Conservation (phyloP, 2,329 filamentous ascomycete species). For the Coleophoma cylindrospora region DNA sequence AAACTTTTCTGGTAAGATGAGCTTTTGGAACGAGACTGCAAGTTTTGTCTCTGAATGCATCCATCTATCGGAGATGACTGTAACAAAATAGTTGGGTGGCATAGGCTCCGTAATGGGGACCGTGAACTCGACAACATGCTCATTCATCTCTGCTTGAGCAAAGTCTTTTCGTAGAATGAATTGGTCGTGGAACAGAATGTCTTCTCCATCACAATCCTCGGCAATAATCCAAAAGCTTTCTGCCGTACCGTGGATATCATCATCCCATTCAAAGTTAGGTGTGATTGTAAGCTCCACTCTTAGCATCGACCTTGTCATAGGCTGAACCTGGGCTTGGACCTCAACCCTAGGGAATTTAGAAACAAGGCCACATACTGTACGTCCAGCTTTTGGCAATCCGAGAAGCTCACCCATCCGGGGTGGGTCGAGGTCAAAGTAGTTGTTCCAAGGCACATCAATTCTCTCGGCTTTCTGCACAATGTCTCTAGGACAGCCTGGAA, state of each 20-base stretch:
- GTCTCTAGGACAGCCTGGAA: conserved; percentile 74
- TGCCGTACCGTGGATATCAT: conserved; percentile 76
- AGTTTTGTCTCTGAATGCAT: conserved; percentile 96
- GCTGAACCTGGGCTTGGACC: conserved; percentile 88
- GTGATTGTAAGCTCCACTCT: conserved; percentile 86
- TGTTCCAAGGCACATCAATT: conserved; percentile 89
- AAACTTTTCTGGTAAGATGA: conserved; percentile 92
- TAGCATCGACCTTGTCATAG: conserved; percentile 90
- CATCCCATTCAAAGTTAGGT: conserved; percentile 95
- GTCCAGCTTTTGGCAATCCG: conserved; percentile 83
- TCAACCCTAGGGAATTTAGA: conserved; percentile 91
- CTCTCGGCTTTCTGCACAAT: conserved; percentile 89
- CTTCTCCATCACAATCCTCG: conserved; percentile 95
- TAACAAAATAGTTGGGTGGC: conserved; percentile 98
- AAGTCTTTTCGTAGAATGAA: conserved; percentile 91
- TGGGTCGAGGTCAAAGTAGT: conserved; percentile 93
- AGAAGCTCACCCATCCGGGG: conserved; percentile 94
- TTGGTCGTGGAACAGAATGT: conserved; percentile 90
- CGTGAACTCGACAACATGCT: conserved; percentile 93
- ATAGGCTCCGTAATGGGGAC: conserved; percentile 96
- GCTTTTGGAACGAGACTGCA: conserved; percentile 89
- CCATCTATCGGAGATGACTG: conserved; percentile 91
- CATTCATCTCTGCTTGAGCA: conserved; percentile 77
- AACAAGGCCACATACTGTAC: conserved; percentile 78
- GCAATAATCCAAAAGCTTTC: conserved; percentile 97